phyloP scores from a whole-genome alignment of 1,284 basidiomycete genomes.

The Ustilago tritici region DNA sequence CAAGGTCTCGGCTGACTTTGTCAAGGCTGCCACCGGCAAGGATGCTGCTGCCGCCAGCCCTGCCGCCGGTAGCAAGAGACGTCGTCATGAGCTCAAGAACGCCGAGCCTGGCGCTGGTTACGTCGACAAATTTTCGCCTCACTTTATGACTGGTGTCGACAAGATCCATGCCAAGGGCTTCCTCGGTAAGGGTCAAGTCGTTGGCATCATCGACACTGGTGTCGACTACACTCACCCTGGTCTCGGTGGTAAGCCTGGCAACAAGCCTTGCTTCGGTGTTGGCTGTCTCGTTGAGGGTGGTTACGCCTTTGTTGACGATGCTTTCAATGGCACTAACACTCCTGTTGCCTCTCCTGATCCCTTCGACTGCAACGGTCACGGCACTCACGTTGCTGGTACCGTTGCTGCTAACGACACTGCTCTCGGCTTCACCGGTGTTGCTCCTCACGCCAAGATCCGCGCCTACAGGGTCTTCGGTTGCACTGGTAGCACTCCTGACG shows the following conservation, averaged over 20 bases:
- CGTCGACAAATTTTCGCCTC: constrained; percentile 55
- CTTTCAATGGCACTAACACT: constrained; percentile 66
- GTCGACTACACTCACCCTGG: constrained; percentile 76
- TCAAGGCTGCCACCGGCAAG: constrained; percentile 43
- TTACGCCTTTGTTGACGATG: constrained; percentile 66
- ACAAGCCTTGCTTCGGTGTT: constrained; percentile 53
- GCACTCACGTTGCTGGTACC: constrained; percentile 78
- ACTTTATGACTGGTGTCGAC: constrained; percentile 71
- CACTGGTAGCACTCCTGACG: constrained; percentile 63
- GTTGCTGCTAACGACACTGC: constrained; percentile 74
- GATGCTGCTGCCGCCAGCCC: constrained; percentile 13
- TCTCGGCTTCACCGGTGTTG: constrained; percentile 59
- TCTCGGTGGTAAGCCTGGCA: constrained; percentile 72
- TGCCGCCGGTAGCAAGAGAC: constrained; percentile 23
- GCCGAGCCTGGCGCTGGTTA: constrained; percentile 33
- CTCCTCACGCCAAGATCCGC: constrained; percentile 57
- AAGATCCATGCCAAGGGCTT: constrained; percentile 74
- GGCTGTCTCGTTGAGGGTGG: constrained; percentile 54
- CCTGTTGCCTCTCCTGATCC: constrained; percentile 70
- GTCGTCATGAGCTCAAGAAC: constrained; percentile 37
- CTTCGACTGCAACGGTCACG: constrained; percentile 68
- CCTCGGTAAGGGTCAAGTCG: constrained; percentile 73
- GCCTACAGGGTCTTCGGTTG: constrained; percentile 71
- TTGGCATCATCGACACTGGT: constrained; percentile 73
- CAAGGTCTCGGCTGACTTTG: constrained; percentile 41